phyloP scores from a whole-genome alignment of 768 basidiomycete genomes.

The Hypsizygus marmoreus region DNA sequence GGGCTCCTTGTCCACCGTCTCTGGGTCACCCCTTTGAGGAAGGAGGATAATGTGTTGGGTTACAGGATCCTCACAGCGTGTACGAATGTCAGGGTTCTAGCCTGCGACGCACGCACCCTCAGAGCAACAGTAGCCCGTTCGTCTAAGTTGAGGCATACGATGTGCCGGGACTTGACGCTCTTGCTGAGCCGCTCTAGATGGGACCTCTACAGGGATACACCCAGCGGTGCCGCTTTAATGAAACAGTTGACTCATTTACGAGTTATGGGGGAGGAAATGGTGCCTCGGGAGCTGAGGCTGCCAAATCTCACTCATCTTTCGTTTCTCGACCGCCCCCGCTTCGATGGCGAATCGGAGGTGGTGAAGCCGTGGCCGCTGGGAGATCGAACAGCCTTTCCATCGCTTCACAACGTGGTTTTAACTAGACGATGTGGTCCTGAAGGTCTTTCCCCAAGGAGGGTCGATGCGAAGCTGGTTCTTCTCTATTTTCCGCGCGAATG shows the following conservation, averaged over 20 bases:
- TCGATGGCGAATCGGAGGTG: constrained; percentile 14
- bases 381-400: constrained; percentile 25
- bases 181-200: constrained; percentile 25
- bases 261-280: constrained; percentile 28
- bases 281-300: constrained; percentile 24
- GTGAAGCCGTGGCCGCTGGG: constrained; percentile 21
- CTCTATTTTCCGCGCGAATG: constrained; percentile 27
- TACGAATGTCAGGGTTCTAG: constrained; percentile 30
- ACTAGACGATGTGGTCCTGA: constrained; percentile 26
- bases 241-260: constrained; percentile 34
- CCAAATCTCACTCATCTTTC: constrained; percentile 32
- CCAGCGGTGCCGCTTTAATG: constrained; percentile 29
- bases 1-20: constrained; percentile 27
- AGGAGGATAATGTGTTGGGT: constrained; percentile 17
- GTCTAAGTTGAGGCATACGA: constrained; percentile 25
- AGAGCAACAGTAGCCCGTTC: constrained; percentile 19
- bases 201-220: constrained; percentile 23
- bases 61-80: constrained; percentile 30
- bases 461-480: constrained; percentile 24
- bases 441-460: constrained; percentile 22
- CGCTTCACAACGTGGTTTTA: constrained; percentile 31
- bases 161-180: constrained; percentile 33
- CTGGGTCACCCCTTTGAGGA: constrained; percentile 34
- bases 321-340: constrained; percentile 19
- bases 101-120: constrained; percentile 31